Conservation (phyloP, 129 eudicot species). For the Lonicera japonica region DNA sequence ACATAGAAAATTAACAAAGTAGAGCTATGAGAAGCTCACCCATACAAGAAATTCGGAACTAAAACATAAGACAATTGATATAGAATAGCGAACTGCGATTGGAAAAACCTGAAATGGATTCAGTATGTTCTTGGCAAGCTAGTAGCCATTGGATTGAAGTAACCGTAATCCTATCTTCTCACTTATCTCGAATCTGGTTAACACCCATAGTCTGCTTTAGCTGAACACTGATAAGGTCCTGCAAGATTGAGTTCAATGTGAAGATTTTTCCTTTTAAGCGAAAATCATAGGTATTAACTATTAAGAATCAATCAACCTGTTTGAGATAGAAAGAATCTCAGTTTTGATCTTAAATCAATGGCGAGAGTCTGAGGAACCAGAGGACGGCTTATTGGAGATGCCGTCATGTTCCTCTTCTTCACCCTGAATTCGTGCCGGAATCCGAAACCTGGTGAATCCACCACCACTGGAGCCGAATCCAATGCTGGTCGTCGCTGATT, state of each 20-base stretch:
- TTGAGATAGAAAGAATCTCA: constrained; percentile 22
- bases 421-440: constrained; percentile 90
- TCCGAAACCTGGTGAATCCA: constrained; percentile 65
- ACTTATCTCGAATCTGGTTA: constrained; percentile 3
- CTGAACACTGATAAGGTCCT: constrained; percentile 14
- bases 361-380: constrained; percentile 93
- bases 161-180: constrained; percentile 19
- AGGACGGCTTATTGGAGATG: constrained; percentile 79
- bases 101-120: constrained; percentile 43
- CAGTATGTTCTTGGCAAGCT: constrained; percentile 51
- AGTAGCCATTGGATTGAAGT: constrained; percentile 36
- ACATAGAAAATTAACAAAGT: constrained; percentile 20
- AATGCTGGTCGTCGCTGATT: constrained; percentile 45
- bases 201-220: constrained; percentile 3
- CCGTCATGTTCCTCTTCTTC: constrained; percentile 91
- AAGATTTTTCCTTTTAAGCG: too few species aligned
- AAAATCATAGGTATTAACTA: not conserved
- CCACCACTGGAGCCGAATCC: constrained; percentile 53
- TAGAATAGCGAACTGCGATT: constrained; percentile 22
- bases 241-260: constrained; percentile 5
- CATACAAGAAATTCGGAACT: constrained; percentile 17
- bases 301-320: constrained; percentile 26
- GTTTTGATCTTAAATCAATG: constrained; percentile 41
- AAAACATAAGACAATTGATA: constrained; percentile 14
- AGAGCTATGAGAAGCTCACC: constrained; percentile 38